Evolutionary conservation across 2,329 filamentous ascomycete genomes (phyloP), one percentile per base, ranked within the genome.

Genomic region (Fusarium tricinctum): DNA sequence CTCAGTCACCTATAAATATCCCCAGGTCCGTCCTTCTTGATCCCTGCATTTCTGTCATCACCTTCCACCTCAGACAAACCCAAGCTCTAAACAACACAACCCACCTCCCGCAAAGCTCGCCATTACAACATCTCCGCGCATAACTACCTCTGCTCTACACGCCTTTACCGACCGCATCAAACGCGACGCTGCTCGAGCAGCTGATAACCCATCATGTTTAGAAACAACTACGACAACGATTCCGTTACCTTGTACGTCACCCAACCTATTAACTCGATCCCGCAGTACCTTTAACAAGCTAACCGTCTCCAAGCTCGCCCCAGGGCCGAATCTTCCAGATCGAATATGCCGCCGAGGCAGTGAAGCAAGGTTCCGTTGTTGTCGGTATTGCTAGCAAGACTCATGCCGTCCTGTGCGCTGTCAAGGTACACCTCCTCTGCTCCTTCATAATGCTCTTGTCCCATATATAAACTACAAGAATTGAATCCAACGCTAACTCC

Each of bases 181-280:
- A 45, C 51, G 53, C 69, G 54, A 73, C 49, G 67, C 68, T 73
- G 69, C 67, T 64, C 46, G 54, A 66, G 66, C 70, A 64, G 68
- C 61, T 58, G 10, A 54, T 58, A 52, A 44, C 61, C 48, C 70
- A 68, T 78, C 78, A 98, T 99, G 96, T 99, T 99, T 85, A 89
- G 96, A 84, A 99, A 99, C 88, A 98, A 98, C 84, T 99, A 99
- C 88, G 96, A 99, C 86, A 99, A 99, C 89, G 96, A 99, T 83
- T 97, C 95, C 69, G 94, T 98, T 84, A 99, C 96, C 84, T 99
- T 98, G 94, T 97, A 87, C 83, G 91, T 83, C 78, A 69, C 53
- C 58, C 50, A 54, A 68, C 55, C 61, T 66, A 60, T 60, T 58
- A 66, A 63, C 61, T 63, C 38, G 39, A 62, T n/a, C 60, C 53